These are phyloP conservation scores for Mycena vitilis DNA, from an alignment of 768 basidiomycete genomes.

Conservation along the genomic window DNA sequence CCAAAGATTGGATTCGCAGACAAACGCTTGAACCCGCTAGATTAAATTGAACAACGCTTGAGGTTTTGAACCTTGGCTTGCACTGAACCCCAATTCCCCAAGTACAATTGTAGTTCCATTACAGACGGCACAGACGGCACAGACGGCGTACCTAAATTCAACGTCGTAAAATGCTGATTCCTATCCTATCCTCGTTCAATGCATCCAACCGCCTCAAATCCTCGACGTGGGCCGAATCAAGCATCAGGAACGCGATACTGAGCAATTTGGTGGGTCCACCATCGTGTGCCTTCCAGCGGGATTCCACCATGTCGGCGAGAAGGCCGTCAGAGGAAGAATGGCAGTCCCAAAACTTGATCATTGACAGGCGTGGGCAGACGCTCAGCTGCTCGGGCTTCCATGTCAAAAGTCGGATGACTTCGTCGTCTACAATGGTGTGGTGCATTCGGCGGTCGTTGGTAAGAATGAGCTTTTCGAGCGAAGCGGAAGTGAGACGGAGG, in stretches of 20 bases:
- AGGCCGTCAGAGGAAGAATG: constrained; percentile 41
- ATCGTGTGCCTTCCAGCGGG: constrained; percentile 37
- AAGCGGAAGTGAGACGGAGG: constrained; percentile 30
- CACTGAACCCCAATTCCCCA: no score
- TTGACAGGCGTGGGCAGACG: constrained; percentile 39
- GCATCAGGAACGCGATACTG: constrained; percentile 37
- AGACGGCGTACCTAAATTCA: background rate
- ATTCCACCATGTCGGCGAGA: constrained; percentile 46
- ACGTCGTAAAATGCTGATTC: constrained; percentile 24
- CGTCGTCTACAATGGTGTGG: constrained; percentile 36
- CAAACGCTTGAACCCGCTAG: no score
- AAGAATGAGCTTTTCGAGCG: constrained; percentile 35
- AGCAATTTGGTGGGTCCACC: constrained; percentile 29
- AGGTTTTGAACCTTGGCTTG: no score
- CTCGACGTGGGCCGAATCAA: constrained; percentile 29
- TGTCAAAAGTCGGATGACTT: constrained; percentile 36
- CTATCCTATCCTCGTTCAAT: constrained; percentile 33
- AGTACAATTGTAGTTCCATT: no score
- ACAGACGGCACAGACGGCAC: no score
- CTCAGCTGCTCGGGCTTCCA: constrained; percentile 21
- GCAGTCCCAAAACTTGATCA: constrained; percentile 42
- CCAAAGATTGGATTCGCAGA: no score
- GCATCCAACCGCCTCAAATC: constrained; percentile 31
- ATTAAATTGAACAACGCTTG: no score
- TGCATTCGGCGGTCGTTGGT: constrained; percentile 31